Percentiles rank a stretch among this genome's conserved stretches.
phyloP scores from a whole-genome alignment of 2,329 filamentous ascomycete species.

The Fusarium anguioides region DNA sequence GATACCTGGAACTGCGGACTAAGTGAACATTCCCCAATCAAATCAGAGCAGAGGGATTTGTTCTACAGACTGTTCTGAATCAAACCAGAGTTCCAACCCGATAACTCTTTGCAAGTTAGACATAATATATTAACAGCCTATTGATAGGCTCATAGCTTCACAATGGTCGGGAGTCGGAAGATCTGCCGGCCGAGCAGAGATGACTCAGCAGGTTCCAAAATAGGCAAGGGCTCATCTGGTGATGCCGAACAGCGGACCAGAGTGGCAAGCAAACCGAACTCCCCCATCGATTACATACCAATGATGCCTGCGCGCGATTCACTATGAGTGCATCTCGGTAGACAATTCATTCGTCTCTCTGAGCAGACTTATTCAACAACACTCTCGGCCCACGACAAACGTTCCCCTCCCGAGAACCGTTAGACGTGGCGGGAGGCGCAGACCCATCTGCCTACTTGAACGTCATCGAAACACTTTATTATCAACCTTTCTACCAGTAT shows the following conservation, averaged over 20 bases:
- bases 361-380: conserved; percentile 17
- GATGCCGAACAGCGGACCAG: conserved; percentile 46
- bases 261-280: conserved; percentile 45
- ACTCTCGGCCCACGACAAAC: conserved; percentile 12
- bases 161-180: conserved; percentile 32
- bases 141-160: conserved; percentile 6
- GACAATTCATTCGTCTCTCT: conserved; percentile 26
- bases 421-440: conserved; percentile 17
- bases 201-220: conserved; percentile 43
- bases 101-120: background rate
- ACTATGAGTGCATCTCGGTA: conserved; percentile 46
- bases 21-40: background rate
- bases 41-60: background rate
- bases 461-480: conserved; percentile 38
- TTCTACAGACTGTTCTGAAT: background rate
- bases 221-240: conserved; percentile 43
- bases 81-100: background rate
- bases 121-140: background rate
- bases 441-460: conserved; percentile 21
- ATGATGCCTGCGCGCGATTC: conserved; percentile 42
- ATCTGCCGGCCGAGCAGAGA: conserved; percentile 33
- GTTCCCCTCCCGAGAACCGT: conserved; percentile 7
- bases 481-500: conserved; percentile 21
- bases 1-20: background rate
- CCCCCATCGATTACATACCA: conserved; percentile 32